These are phyloP conservation scores for Pestalotiopsis sp. DNA, from an alignment of 2,329 filamentous ascomycete genomes.

Conservation along the genomic window DNA sequence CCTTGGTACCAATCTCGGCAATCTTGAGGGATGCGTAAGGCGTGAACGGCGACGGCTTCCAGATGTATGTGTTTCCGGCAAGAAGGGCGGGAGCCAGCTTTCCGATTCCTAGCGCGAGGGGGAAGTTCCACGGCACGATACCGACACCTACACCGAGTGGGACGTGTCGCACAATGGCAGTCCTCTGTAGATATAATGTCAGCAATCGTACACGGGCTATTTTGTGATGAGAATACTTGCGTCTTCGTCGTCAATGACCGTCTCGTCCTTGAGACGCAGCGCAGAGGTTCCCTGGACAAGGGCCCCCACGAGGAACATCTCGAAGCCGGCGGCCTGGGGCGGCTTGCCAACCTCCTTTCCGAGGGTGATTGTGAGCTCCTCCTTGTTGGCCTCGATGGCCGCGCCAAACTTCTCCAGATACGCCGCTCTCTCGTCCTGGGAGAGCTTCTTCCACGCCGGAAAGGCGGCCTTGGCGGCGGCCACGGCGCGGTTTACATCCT, in stretches of 20 bases:
- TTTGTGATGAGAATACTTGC: too few species aligned
- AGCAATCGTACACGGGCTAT: too few species aligned
- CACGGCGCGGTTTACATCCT: constrained; percentile 1
- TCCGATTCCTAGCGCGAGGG: background rate
- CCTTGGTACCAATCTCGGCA: constrained; percentile 45
- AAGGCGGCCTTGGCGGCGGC: background rate
- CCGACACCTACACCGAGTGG: background rate
- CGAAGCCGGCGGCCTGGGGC: constrained; percentile 14
- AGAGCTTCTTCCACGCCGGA: constrained; percentile 12
- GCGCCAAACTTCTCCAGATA: constrained; percentile 22
- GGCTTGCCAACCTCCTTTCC: constrained; percentile 18
- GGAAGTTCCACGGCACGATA: constrained; percentile 1
- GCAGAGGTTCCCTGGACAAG: constrained; percentile 32
- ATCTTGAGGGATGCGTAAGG: constrained; percentile 53
- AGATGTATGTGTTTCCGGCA: background rate
- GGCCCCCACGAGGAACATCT: constrained; percentile 10
- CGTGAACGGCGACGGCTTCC: constrained; percentile 57
- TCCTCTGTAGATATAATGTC: background rate
- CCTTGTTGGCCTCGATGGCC: constrained; percentile 15
- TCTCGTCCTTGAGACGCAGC: constrained; percentile 22
- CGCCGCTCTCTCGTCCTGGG: constrained; percentile 17
- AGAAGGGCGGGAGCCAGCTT: background rate
- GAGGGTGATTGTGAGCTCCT: constrained; percentile 13
- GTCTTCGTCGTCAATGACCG: constrained; percentile 13
- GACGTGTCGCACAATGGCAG: background rate